Evolutionary conservation across 345 rosid species (phyloP), one percentile per base, ranked within the genome.

Genomic region (Zanthoxylum bungeanum): DNA sequence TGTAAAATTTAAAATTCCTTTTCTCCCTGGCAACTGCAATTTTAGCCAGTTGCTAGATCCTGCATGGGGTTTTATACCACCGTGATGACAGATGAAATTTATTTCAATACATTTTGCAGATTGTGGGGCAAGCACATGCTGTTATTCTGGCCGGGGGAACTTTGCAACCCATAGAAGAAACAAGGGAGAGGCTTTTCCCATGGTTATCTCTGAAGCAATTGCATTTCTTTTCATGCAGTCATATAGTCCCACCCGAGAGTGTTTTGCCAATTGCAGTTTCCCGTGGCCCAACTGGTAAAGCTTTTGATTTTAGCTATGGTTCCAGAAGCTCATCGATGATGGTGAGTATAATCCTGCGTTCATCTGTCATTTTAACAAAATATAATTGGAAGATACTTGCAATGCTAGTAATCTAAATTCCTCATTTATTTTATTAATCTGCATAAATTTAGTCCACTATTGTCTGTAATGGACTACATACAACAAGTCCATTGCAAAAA

Each of bases 111-210:
- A 61, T 66, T 69, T 31, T 66, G 76, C 78, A 92, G 98, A 85
- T 94, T 80, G 92, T 87, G 68, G 81, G 86, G 70, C 88, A 92
- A 80, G 92, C 93, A 55, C 97, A 77, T 65, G 92, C 97, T 61
- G 90, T 94, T 70, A 70, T 94, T 74, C 76, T 92, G 78, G 97
- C 97, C 0, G 98, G 98, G 47, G 98, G 97, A 68, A 94, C 98
- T 75, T 86, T 94, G 80, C 97, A 94, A 78, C 98, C 98, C 59
- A 82, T 94, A 58, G 97, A 92, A 86, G 97, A 90, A 81, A 89
- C 97, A 60, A 90, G 95, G 78, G 97, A 89, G 72, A 83, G 97
- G 40, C 97, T 92, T 70, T 92, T 94, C 79, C 97, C 98, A 19
- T 78, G 93, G 89, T 76, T 94, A 78, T 88, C 89, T 57, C 74